phyloP scores from a whole-genome alignment of 208 protist species.

The Crithidia expoeki region DNA sequence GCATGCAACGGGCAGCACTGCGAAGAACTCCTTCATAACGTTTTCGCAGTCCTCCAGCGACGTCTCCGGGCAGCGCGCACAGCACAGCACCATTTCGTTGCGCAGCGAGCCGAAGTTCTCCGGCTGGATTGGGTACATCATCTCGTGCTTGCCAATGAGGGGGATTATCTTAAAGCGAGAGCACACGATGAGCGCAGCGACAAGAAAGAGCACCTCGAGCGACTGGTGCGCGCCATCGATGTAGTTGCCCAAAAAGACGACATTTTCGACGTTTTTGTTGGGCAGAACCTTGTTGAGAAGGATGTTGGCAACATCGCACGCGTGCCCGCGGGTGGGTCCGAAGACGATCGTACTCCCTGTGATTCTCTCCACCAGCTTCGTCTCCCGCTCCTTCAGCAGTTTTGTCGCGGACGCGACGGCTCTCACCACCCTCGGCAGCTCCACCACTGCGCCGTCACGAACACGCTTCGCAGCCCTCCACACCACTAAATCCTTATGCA shows the following conservation, averaged over 20 bases:
- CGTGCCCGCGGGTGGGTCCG: conserved; percentile 75
- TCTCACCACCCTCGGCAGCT: conserved; percentile 21
- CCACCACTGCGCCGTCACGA: conserved; percentile 9
- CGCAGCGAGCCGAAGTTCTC: conserved; percentile 77
- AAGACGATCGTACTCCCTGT: conserved; percentile 59
- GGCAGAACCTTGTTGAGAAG: conserved; percentile 53
- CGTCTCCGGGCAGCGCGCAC: conserved; percentile 35
- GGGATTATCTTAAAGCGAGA: conserved; percentile 51
- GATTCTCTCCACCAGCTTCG: conserved; percentile 40
- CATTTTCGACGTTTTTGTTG: conserved; percentile 30
- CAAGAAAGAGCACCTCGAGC: conserved; percentile 70
- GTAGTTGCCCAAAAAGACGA: conserved; percentile 89
- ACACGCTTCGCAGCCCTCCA: conserved; percentile 32
- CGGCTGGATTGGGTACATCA: conserved; percentile 70
- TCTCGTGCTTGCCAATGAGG: conserved; percentile 79
- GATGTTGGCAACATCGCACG: conserved; percentile 70
- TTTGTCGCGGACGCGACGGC: conserved; percentile 22
- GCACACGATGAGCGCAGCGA: conserved; percentile 64
- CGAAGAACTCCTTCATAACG: conserved; percentile 64
- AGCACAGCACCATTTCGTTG: conserved; percentile 59
- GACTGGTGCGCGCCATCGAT: conserved; percentile 81
- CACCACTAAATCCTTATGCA: conserved; percentile 31
- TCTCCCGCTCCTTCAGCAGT: conserved; percentile 13
- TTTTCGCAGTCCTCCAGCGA: conserved; percentile 49
- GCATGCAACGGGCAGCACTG: conserved; percentile 62